Evolutionary conservation across 345 rosid species (phyloP).

Genomic region (Punica granatum): DNA sequence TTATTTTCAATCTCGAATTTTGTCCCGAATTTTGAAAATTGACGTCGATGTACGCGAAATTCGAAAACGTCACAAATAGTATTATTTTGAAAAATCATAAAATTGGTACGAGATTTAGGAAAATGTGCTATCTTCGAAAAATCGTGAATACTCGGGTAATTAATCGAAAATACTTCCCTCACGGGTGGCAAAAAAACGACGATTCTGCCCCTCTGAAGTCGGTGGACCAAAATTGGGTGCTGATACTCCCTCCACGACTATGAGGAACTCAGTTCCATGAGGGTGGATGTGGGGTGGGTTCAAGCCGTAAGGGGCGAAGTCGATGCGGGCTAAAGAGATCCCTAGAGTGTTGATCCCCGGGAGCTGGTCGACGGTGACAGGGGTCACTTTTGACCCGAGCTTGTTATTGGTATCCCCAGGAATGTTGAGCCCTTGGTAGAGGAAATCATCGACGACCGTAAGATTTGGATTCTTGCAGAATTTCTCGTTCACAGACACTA

Average conservation of each 20-base stretch:
- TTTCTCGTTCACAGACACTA: slow-evolving; percentile 25
- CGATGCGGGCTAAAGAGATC: slow-evolving; percentile 19
- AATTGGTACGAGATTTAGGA: no score
- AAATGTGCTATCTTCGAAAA: no score
- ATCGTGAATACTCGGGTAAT: no score
- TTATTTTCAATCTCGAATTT: no score
- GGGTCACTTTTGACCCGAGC: slow-evolving; percentile 12
- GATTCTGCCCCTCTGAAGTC: no score
- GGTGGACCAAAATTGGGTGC: no score
- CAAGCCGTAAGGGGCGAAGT: slow-evolving; percentile 20
- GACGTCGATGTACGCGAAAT: no score
- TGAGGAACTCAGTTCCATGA: slow-evolving; percentile 17
- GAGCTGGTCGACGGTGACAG: slow-evolving; percentile 10
- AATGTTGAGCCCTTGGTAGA: slow-evolving; percentile 11
- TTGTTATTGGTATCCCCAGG: slow-evolving; percentile 10
- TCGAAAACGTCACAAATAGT: no score
- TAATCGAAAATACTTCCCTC: no score
- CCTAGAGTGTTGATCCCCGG: slow-evolving; percentile 26
- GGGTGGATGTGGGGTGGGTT: slow-evolving; percentile 33
- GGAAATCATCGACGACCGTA: slow-evolving; percentile 19
- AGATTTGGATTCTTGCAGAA: slow-evolving; percentile 29
- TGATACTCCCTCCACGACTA: slow-evolving; percentile 15
- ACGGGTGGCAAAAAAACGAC: no score
- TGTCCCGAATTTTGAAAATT: no score
- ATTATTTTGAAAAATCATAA: no score